phyloP scores from a whole-genome alignment of 1,284 basidiomycete genomes.

The Boletus hoseneyae region DNA sequence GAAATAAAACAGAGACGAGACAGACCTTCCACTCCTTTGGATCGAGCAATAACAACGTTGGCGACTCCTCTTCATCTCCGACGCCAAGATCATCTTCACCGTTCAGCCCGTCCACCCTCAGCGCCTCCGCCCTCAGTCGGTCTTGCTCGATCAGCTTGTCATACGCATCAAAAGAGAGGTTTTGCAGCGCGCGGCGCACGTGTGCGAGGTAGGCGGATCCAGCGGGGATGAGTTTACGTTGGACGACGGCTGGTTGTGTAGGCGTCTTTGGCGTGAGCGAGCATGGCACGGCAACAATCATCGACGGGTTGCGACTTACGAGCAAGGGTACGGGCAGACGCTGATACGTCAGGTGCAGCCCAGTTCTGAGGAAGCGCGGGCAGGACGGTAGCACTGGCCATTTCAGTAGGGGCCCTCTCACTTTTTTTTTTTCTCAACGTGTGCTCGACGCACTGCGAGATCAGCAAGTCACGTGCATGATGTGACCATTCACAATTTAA shows the following conservation, averaged over 20 bases:
- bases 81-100: conserved; percentile 88
- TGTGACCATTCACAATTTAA: too few relatives aligned
- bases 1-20: conserved; percentile 4
- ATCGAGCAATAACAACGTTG: conserved; percentile 73
- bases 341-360: conserved; percentile 13
- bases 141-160: conserved; percentile 64
- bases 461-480: too few relatives aligned
- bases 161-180: conserved; percentile 77
- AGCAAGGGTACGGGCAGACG: conserved; percentile 20
- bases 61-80: conserved; percentile 86
- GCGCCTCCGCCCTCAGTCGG: conserved; percentile 47
- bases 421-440: neutral
- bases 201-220: conserved; percentile 84
- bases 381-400: conserved; percentile 1
- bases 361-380: conserved; percentile 19
- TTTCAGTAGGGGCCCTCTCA: neutral
- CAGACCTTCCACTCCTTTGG: conserved; percentile 97
- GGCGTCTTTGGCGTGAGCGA: neutral
- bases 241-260: conserved; percentile 23
- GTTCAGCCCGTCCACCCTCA: conserved; percentile 53
- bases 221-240: conserved; percentile 62
- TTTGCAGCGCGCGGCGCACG: conserved; percentile 69
- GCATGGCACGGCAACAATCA: neutral
- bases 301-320: conserved; percentile 18
- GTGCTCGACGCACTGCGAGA: too few relatives aligned